Percentiles rank a stretch among this genome's conserved stretches.
Conservation (phyloP, 495 filamentous ascomycete species). For the Hapsidospora chrysogenum region DNA sequence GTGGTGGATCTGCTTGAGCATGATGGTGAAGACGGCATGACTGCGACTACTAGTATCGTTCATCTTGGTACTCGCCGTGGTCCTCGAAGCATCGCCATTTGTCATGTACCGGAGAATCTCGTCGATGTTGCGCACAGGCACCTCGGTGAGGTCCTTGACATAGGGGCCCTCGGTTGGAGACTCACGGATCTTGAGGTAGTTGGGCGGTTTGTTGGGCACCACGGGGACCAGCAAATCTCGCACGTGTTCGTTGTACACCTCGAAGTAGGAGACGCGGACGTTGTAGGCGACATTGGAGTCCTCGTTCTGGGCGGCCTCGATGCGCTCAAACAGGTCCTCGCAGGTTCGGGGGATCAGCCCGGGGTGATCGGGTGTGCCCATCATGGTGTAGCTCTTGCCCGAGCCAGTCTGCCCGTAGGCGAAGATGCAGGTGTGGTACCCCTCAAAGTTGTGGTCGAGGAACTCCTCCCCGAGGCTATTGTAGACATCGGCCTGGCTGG, state of each 20-base stretch:
- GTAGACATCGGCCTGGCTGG: slow-evolving; percentile 79
- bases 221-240: slow-evolving; percentile 77
- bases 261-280: slow-evolving; percentile 94
- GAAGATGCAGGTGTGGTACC: slow-evolving; percentile 98
- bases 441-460: slow-evolving; percentile 97
- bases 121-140: slow-evolving; percentile 62
- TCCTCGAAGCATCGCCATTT: slow-evolving; percentile 73
- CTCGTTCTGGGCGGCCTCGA: slow-evolving; percentile 55
- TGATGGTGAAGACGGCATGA: slow-evolving; percentile 95
- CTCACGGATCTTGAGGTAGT: slow-evolving; percentile 95
- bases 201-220: slow-evolving; percentile 49
- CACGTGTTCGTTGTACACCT: slow-evolving; percentile 99
- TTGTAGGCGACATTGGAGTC: slow-evolving; percentile 85
- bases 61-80: slow-evolving; percentile 96
- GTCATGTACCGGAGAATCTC: slow-evolving; percentile 87
- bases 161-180: slow-evolving; percentile 94
- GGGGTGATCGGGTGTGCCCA: slow-evolving; percentile 73
- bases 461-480: slow-evolving; percentile 91
- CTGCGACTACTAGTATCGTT: slow-evolving; percentile 92
- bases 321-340: slow-evolving; percentile 88
- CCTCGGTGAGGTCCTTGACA: slow-evolving; percentile 88
- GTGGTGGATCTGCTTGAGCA: slow-evolving; percentile 87
- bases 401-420: slow-evolving; percentile 97
- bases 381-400: slow-evolving; percentile 98
- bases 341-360: slow-evolving; percentile 96